Conservation (phyloP, 345 rosid genomes). For the Gossypium sturtianum region DNA sequence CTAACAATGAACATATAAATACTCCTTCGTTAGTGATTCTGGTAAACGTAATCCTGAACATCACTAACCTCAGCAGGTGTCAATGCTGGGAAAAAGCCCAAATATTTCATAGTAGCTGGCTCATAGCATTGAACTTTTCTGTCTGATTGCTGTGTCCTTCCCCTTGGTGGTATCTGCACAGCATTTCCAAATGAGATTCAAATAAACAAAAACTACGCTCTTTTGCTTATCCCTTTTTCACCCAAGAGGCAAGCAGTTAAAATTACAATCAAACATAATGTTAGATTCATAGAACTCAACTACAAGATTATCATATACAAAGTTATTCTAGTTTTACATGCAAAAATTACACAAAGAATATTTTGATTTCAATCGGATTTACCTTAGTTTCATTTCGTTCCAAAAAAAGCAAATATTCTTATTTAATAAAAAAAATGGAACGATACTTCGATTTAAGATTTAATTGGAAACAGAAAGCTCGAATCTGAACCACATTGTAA, state of each 20-base stretch:
- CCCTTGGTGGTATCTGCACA: constrained; percentile 84
- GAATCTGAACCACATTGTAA: background rate
- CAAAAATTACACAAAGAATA: background rate
- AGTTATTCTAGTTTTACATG: background rate
- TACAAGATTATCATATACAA: background rate
- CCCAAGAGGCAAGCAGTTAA: background rate
- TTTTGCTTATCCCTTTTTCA: background rate
- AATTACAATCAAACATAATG: background rate
- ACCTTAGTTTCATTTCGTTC: background rate
- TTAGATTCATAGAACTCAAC: background rate
- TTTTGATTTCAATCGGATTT: background rate
- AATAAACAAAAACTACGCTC: background rate
- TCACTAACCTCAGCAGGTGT: constrained; percentile 62
- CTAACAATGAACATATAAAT: constrained; percentile 5
- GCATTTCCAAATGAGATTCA: background rate
- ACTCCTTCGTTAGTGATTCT: background rate
- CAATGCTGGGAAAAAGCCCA: constrained; percentile 79
- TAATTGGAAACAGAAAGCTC: background rate
- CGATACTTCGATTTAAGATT: background rate
- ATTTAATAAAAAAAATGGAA: background rate
- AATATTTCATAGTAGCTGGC: constrained; percentile 96
- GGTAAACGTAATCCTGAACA: constrained; percentile 1
- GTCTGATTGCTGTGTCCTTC: constrained; percentile 76
- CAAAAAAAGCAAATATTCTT: background rate
- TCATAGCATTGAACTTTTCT: constrained; percentile 92